These are phyloP conservation scores for Lactarius akahatsu DNA, from an alignment of 768 basidiomycete genomes.

Conservation along the genomic window DNA sequence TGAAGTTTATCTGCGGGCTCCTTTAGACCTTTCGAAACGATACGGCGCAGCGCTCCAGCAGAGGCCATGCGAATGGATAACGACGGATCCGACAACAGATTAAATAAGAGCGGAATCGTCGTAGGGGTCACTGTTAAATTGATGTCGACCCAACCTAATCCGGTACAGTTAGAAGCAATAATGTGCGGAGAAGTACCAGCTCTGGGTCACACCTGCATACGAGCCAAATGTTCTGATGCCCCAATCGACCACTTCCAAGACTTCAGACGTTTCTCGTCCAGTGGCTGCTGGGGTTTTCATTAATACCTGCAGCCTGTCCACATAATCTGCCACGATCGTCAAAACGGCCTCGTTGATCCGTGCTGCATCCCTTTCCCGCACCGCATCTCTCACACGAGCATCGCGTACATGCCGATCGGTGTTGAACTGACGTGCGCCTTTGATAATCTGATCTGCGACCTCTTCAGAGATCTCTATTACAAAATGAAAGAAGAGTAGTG, in stretches of 20 bases:
- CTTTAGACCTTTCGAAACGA: slow-evolving; percentile 92
- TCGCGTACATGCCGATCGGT: slow-evolving; percentile 76
- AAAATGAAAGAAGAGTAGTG: slow-evolving; percentile 86
- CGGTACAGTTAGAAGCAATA: slow-evolving; percentile 13
- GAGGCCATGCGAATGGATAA: slow-evolving; percentile 82
- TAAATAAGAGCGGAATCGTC: slow-evolving; percentile 83
- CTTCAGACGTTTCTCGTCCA: slow-evolving; percentile 55
- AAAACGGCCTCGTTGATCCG: slow-evolving; percentile 85
- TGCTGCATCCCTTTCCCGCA: slow-evolving; percentile 86
- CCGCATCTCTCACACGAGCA: slow-evolving; percentile 80
- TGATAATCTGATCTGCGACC: slow-evolving; percentile 93
- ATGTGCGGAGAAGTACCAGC: not conserved
- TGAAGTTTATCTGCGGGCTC: slow-evolving; percentile 88
- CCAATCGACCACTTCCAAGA: slow-evolving; percentile 83
- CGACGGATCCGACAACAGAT: slow-evolving; percentile 73
- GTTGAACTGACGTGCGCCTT: slow-evolving; percentile 76
- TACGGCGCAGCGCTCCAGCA: slow-evolving; percentile 72
- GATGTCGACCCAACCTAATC: slow-evolving; percentile 94
- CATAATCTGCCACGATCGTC: slow-evolving; percentile 73
- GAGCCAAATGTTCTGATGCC: slow-evolving; percentile 90
- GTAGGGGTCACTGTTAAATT: slow-evolving; percentile 90
- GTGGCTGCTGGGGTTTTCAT: slow-evolving; percentile 48
- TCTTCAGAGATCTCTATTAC: slow-evolving; percentile 95
- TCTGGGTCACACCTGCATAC: slow-evolving; percentile 77
- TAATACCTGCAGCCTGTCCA: slow-evolving; percentile 53